phyloP scores from a whole-genome alignment of 2,329 filamentous ascomycete genomes.

The Orbilia ellipsospora region DNA sequence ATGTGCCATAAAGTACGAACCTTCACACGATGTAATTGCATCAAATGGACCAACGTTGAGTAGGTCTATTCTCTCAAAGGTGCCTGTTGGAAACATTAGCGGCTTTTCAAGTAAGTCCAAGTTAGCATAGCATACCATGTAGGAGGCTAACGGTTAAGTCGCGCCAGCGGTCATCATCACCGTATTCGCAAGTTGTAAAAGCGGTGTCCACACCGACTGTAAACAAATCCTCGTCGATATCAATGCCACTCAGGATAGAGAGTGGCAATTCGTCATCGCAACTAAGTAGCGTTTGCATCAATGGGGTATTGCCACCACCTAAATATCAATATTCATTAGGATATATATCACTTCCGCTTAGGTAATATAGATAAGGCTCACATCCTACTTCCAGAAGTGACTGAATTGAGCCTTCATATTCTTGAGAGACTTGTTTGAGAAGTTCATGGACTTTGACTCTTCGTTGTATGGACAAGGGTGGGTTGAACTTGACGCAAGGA shows the following conservation, averaged over 20 bases:
- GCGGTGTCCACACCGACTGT: constrained; percentile 49
- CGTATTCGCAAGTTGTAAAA: constrained; percentile 49
- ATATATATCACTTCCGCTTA: not conserved
- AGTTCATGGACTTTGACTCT: constrained; percentile 54
- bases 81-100: constrained; percentile 26
- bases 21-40: constrained; percentile 58
- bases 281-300: constrained; percentile 57
- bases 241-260: constrained; percentile 57
- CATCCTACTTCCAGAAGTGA: constrained; percentile 59
- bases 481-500: constrained; percentile 56
- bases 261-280: constrained; percentile 58
- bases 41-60: constrained; percentile 56
- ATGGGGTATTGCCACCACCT: constrained; percentile 55
- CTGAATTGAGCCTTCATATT: constrained; percentile 52
- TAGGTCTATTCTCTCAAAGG: constrained; percentile 56
- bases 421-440: constrained; percentile 32
- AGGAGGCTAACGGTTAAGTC: constrained; percentile 56
- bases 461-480: constrained; percentile 57
- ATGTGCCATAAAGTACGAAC: constrained; percentile 32
- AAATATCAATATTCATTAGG: not conserved
- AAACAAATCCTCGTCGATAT: constrained; percentile 56
- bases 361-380: constrained; percentile 3
- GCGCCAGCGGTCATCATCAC: constrained; percentile 56
- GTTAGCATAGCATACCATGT: constrained; percentile 57
- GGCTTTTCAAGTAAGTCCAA: too few species aligned